Base-by-base conservation (phyloP, 306 rosid species). In the Cucumis melo region DNA sequence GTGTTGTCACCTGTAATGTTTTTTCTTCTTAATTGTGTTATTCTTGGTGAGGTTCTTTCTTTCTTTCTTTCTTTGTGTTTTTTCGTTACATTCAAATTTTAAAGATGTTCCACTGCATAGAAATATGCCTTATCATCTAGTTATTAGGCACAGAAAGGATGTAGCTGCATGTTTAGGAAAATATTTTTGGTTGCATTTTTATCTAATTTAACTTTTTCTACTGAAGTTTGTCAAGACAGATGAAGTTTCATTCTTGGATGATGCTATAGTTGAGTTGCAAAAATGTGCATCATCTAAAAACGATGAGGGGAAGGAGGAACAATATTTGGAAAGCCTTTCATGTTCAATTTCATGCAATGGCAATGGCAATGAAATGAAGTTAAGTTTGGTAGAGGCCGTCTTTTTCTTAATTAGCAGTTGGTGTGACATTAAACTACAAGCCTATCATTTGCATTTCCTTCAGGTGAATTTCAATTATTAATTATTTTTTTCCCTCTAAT, bases 381-480 rank as follows among this genome's bases (percentile, higher is more conserved):
- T 85, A 54, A 71, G 75, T 72, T 81, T 87, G 88, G 78, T 79
- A 53, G 72, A 83, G 61, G 84, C 91, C 74, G 70, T 83, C 66
- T 79, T 81, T 78, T 85, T 83, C 83, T 81, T 82, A 9, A 79
- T 87, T 57, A 85, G 91, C 83, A 81, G 73, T 74, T 85, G 87
- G 88, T 81, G 85, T 57, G 85, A 77, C 78, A 44, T 80, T 65
- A 81, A 87, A 76, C 81, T 87, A 77, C 84, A 81, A 75, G 91
- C 85, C 72, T 87, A 87, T 76, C 91, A 87, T 79, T 85, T 83
- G 42, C 84, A 87, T 64, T 87, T 85, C 62, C 61, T 83, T 75
- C 80, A 85, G 91, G 91, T 87, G 62, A 74, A 14, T 73, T 73
- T 65, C 73, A 51, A 39, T 80, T 82, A 27, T 65, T 66, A 21